A percentile compares a stretch with the other conserved stretches of the same genome.
Evolutionary conservation across 345 rosid species (phyloP).

Genomic region (Boechera stricta): DNA sequence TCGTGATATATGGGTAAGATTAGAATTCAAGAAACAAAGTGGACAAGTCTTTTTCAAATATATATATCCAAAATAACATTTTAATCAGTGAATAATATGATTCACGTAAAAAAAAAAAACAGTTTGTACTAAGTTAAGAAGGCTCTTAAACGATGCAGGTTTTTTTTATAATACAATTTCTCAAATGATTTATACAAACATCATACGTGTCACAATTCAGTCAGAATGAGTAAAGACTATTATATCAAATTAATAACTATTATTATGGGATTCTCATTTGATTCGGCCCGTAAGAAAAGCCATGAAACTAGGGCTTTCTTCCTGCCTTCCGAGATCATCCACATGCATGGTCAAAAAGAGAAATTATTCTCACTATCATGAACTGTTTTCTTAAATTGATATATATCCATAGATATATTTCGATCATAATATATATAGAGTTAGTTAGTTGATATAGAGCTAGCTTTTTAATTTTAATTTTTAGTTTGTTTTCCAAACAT

Average conservation of each 20-base stretch:
- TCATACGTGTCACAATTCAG: not conserved
- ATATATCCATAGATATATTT: not conserved
- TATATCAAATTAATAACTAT: slow-evolving; percentile 7
- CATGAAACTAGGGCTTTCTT: slow-evolving; percentile 42
- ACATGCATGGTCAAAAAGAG: slow-evolving; percentile 39
- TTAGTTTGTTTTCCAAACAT: not conserved
- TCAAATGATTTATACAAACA: not conserved
- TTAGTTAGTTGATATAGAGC: not conserved
- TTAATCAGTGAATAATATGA: no score
- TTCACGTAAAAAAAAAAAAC: not conserved
- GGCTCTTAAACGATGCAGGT: not conserved
- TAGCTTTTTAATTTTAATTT: no score
- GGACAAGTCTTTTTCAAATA: not conserved
- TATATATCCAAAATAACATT: not conserved
- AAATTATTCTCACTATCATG: slow-evolving; percentile 30
- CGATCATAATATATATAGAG: not conserved
- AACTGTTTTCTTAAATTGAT: not conserved
- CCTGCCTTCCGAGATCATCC: slow-evolving; percentile 32
- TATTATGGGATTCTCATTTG: slow-evolving; percentile 23
- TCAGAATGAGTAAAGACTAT: not conserved
- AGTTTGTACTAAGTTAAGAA: not conserved
- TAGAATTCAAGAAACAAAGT: not conserved
- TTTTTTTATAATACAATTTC: not conserved
- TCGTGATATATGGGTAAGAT: not conserved
- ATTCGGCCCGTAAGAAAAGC: slow-evolving; percentile 39